Conservation (phyloP, 2,329 filamentous ascomycete genomes). For the Epichloe brachyelytri region DNA sequence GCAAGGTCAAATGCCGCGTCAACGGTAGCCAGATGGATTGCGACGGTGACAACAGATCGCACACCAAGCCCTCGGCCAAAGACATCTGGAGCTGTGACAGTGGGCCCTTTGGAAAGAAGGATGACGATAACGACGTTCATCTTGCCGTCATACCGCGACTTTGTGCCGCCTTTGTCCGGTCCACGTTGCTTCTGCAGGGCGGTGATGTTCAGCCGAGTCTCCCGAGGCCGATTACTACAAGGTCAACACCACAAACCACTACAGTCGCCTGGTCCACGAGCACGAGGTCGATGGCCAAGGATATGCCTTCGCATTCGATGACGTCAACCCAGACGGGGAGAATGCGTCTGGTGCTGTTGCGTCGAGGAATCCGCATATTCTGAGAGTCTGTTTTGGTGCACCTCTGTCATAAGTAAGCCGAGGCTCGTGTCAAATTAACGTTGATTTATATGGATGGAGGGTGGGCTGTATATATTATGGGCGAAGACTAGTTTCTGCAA, state of each 20-base stretch:
- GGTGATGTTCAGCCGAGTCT: constrained; percentile 33
- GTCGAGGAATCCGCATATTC: constrained; percentile 11
- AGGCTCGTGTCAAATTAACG: too few relatives aligned
- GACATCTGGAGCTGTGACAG: constrained; percentile 41
- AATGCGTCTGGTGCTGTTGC: constrained; percentile 32
- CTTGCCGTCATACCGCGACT: constrained; percentile 32
- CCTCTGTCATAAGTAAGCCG: constrained; percentile 3
- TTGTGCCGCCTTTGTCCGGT: constrained; percentile 38
- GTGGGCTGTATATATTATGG: background rate
- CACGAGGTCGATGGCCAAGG: constrained; percentile 46
- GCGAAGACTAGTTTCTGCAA: too few relatives aligned
- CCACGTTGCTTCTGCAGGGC: constrained; percentile 30
- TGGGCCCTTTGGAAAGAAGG: constrained; percentile 29
- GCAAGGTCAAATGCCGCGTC: constrained; percentile 28
- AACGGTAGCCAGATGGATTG: constrained; percentile 24
- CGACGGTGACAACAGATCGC: constrained; percentile 28
- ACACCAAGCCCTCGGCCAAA: constrained; percentile 26
- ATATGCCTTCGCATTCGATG: constrained; percentile 57
- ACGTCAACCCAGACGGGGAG: constrained; percentile 45
- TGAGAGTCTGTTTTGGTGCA: constrained; percentile 19
- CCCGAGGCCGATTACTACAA: constrained; percentile 29
- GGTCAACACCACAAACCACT: constrained; percentile 37
- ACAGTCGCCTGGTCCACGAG: constrained; percentile 46
- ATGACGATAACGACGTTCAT: constrained; percentile 26
- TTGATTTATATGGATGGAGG: background rate